A percentile compares a stretch with the other conserved stretches of the same genome.
phyloP scores from a whole-genome alignment of 805 yeast genomes.

The Wickerhamomyces bisporus region DNA sequence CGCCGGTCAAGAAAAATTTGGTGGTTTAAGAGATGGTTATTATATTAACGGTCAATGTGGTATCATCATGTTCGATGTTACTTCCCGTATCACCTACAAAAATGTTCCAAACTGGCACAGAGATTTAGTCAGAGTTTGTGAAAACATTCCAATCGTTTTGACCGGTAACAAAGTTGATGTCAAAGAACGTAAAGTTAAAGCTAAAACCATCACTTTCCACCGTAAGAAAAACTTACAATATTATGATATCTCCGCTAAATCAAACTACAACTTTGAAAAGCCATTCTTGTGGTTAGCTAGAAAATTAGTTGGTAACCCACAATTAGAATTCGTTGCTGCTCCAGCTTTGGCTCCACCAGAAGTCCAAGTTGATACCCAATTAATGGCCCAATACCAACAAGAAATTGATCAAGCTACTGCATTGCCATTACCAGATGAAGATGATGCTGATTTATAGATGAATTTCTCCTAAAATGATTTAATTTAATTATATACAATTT shows the following conservation, averaged over 20 bases:
- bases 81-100: constrained; percentile 98
- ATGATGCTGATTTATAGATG: constrained; percentile 91
- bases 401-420: constrained; percentile 99
- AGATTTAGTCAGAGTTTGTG: constrained; percentile 99
- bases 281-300: constrained; percentile 99
- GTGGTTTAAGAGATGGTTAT: constrained; percentile 99
- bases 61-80: constrained; percentile 99
- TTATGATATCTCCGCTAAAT: constrained; percentile 99
- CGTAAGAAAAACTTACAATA: constrained; percentile 99
- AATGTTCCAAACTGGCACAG: constrained; percentile 99
- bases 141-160: constrained; percentile 97
- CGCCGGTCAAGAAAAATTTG: constrained; percentile 99
- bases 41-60: constrained; percentile 99
- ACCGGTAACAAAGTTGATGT: constrained; percentile 99
- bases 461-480: background rate
- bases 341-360: constrained; percentile 99
- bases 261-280: constrained; percentile 98
- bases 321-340: constrained; percentile 96
- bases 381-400: constrained; percentile 98
- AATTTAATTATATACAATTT: too few relatives aligned
- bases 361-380: constrained; percentile 92
- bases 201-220: constrained; percentile 99
- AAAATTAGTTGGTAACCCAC: constrained; percentile 97
- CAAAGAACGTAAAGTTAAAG: constrained; percentile 99
- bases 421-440: constrained; percentile 99